Conservation (phyloP, 1,284 basidiomycete genomes). For the Rhodotorula sp. region DNA sequence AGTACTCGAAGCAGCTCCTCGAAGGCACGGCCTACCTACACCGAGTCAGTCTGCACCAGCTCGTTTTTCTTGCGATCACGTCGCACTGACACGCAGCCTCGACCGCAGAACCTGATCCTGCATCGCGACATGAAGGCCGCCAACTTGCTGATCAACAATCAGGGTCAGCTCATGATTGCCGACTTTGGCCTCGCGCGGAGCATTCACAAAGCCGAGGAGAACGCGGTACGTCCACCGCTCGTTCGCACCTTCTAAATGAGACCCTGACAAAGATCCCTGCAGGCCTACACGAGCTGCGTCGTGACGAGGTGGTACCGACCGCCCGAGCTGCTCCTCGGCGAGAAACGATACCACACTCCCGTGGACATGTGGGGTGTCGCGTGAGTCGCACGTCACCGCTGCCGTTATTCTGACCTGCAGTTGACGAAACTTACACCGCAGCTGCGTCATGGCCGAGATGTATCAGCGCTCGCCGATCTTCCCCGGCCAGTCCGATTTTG, state of each 20-base stretch:
- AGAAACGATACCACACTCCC: constrained; percentile 82
- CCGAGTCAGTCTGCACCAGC: constrained; percentile 58
- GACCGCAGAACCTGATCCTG: constrained; percentile 78
- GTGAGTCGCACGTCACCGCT: constrained; percentile 53
- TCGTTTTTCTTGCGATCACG: not conserved
- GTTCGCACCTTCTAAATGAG: not conserved
- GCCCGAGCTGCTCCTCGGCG: constrained; percentile 88
- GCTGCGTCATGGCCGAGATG: constrained; percentile 95
- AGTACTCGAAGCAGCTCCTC: constrained; percentile 92
- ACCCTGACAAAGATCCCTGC: not conserved
- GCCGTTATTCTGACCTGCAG: not conserved
- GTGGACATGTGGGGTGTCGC: constrained; percentile 99
- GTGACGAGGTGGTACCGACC: constrained; percentile 99
- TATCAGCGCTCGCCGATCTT: constrained; percentile 84
- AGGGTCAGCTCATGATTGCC: constrained; percentile 80
- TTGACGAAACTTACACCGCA: constrained; percentile 46
- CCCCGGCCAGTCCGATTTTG: constrained; percentile 80
- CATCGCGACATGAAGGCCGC: constrained; percentile 99
- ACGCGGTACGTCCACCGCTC: constrained; percentile 15
- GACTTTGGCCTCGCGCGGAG: constrained; percentile 92
- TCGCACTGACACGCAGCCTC: constrained; percentile 19
- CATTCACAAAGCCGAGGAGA: constrained; percentile 43
- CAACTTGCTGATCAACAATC: constrained; percentile 89
- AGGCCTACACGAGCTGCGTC: constrained; percentile 90
- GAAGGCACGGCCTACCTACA: constrained; percentile 96